Percentiles rank a stretch among this genome's conserved stretches.
Evolutionary conservation across 148 eudicot genomes (phyloP).

Genomic region (Persicaria maculosa): DNA sequence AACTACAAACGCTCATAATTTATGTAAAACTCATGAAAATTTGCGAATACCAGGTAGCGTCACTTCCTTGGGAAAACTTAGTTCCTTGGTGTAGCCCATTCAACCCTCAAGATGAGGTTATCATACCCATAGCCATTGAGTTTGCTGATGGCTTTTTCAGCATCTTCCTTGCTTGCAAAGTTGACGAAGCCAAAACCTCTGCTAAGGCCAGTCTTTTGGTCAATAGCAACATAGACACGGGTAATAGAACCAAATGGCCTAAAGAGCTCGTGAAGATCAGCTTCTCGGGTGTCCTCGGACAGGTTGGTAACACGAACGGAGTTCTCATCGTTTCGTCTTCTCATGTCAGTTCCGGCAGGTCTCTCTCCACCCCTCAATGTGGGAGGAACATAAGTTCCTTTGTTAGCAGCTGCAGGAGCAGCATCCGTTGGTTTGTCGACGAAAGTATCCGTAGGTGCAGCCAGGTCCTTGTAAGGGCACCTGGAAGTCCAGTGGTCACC

Average conservation of each 20-base stretch:
- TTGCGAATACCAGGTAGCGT: not conserved
- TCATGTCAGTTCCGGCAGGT: conserved; percentile 57
- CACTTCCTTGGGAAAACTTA: not conserved
- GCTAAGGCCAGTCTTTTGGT: conserved; percentile 86
- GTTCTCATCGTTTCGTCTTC: conserved; percentile 91
- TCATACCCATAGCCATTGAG: conserved; percentile 99
- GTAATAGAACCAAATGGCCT: conserved; percentile 68
- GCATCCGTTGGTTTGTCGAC: conserved; percentile 45
- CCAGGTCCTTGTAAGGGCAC: conserved; percentile 92
- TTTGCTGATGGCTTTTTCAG: conserved; percentile 76
- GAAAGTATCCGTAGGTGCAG: conserved; percentile 45
- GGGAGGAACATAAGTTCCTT: conserved; percentile 80
- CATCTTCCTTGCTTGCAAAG: conserved; percentile 66
- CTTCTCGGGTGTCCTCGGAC: conserved; percentile 90
- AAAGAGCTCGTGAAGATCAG: conserved; percentile 80
- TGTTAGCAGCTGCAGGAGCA: conserved; percentile 35
- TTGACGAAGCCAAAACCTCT: conserved; percentile 96
- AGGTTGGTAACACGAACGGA: conserved; percentile 91
- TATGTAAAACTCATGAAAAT: not conserved
- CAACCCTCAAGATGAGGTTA: conserved; percentile 81
- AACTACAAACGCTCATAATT: not conserved
- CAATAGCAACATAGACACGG: conserved; percentile 87
- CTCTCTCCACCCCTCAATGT: conserved; percentile 72
- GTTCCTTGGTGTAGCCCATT: conserved; percentile 82
- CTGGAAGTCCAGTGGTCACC: conserved; percentile 95